A percentile compares a stretch with the other conserved stretches of the same genome.
Evolutionary conservation across 2,329 filamentous ascomycete genomes (phyloP).

Genomic region (Cladophialophora psammophila): DNA sequence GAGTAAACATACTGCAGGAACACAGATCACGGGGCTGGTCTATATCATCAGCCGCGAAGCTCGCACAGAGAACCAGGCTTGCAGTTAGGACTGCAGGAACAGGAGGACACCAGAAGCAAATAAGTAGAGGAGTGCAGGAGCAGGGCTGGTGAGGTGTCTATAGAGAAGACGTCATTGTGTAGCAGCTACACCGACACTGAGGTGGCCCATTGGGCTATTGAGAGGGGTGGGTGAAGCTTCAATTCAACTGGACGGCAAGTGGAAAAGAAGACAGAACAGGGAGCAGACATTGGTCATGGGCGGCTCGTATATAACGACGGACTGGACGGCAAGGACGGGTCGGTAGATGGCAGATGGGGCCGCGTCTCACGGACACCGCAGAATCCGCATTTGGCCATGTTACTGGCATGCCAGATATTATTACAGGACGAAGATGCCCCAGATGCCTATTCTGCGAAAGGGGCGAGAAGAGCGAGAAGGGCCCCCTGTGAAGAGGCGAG

Average conservation of each 20-base stretch:
- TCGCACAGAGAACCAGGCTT: neutral
- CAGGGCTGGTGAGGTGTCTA: neutral
- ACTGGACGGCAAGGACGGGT: neutral
- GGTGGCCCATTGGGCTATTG: slow-evolving; percentile 19
- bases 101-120: slow-evolving; percentile 19
- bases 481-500: slow-evolving; percentile 2
- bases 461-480: neutral
- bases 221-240: neutral
- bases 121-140: slow-evolving; percentile 11
- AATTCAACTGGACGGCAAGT: slow-evolving; percentile 15
- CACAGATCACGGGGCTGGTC: neutral
- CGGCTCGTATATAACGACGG: slow-evolving; percentile 3
- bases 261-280: slow-evolving; percentile 14
- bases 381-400: slow-evolving; percentile 1
- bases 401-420: neutral
- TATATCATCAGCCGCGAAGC: slow-evolving; percentile 10
- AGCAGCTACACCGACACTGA: slow-evolving; percentile 28
- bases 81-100: slow-evolving; percentile 11
- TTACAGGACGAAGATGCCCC: neutral
- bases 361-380: neutral
- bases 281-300: neutral
- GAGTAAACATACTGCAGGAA: slow-evolving; percentile 24
- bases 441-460: neutral
- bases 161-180: slow-evolving; percentile 30
- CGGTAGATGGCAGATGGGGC: neutral